Base-by-base conservation (phyloP, 2,329 filamentous ascomycete genomes). In the Phialemoniopsis sp. region DNA sequence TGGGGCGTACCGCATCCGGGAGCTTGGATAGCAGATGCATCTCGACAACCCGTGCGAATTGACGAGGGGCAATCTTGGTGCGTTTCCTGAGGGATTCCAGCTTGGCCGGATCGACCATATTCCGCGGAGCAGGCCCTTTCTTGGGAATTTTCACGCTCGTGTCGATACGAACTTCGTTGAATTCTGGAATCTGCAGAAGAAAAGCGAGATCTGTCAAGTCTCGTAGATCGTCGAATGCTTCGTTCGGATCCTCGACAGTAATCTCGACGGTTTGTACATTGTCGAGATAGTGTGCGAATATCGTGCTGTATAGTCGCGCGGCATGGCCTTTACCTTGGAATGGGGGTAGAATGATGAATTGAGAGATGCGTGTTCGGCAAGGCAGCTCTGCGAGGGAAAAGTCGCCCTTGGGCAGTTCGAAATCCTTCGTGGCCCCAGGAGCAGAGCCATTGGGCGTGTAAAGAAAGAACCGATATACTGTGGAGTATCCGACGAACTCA, bases 161-260 rank as follows among this genome's bases (percentile, higher is more conserved):
- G 51, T 85, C 73, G 42, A 87, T 64, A 34, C 58, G 64, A 7
- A 88, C 64, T 0, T 64, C 56, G 4, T 63, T 61, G 54, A 87
- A 87, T 8, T 76, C 71, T 0, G 80, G 70, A 4, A 76, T 65
- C 8, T 62, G 66, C 39, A 78, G 78, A 4, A 93, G 68, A 48
- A 80, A 81, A 5, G 70, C 66, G 26, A 91, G 66, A 52, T 94
- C 88, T 50, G 80, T 82, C 37, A 84, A 68, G 55, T 93, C 87
- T 48, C 88, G 78, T 52, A 94, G 69, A 43, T 88, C 80, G 54
- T 93, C 87, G 50, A 94, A 94, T 1, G 76, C 80, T 56, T 91
- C 87, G 54, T 87, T 97, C 0, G 93, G 94, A 45, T 97, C 91
- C 64, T 98, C 93, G 6, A 98, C 83, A 0, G 90, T 94, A 53